Evolutionary conservation across 768 basidiomycete genomes (phyloP).

Genomic region (Serendipita sp.): DNA sequence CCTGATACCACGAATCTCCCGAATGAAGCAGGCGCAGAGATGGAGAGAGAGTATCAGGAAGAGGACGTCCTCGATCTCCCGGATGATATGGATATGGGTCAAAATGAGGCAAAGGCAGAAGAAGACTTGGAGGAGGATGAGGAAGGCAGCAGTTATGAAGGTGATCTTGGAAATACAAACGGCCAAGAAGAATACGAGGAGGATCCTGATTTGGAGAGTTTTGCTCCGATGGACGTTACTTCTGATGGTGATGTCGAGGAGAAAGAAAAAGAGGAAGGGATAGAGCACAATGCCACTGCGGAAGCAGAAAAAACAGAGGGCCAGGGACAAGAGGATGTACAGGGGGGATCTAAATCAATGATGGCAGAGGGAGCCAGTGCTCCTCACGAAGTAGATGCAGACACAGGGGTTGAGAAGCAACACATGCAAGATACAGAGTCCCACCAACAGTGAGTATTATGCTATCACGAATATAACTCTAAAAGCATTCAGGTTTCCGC

Average conservation of each 20-base stretch:
- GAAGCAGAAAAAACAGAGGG: conserved; percentile 20
- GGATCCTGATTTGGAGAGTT: conserved; percentile 14
- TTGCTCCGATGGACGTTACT: conserved; percentile 16
- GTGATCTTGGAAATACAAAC: conserved; percentile 13
- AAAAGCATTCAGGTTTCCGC: neutral
- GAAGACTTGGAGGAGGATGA: conserved; percentile 17
- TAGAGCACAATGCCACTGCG: conserved; percentile 15
- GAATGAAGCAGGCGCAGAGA: conserved; percentile 24
- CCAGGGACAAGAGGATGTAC: conserved; percentile 9
- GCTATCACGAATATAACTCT: neutral
- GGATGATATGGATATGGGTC: conserved; percentile 57
- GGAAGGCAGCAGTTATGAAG: conserved; percentile 2
- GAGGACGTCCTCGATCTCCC: conserved; percentile 77
- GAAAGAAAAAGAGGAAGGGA: conserved; percentile 13
- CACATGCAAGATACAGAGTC: conserved; percentile 5
- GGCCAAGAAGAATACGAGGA: conserved; percentile 7
- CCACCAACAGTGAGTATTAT: neutral
- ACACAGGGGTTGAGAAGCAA: conserved; percentile 16
- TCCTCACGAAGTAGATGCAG: conserved; percentile 16
- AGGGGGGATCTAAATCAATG: neutral
- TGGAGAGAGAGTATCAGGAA: conserved; percentile 64
- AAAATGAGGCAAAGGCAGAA: conserved; percentile 18
- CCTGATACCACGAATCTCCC: conserved; percentile 34
- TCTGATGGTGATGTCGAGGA: neutral
- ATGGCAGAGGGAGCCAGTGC: conserved; percentile 14